Base-by-base conservation (phyloP, 2,329 filamentous ascomycete species). In the Septoria linicola region DNA sequence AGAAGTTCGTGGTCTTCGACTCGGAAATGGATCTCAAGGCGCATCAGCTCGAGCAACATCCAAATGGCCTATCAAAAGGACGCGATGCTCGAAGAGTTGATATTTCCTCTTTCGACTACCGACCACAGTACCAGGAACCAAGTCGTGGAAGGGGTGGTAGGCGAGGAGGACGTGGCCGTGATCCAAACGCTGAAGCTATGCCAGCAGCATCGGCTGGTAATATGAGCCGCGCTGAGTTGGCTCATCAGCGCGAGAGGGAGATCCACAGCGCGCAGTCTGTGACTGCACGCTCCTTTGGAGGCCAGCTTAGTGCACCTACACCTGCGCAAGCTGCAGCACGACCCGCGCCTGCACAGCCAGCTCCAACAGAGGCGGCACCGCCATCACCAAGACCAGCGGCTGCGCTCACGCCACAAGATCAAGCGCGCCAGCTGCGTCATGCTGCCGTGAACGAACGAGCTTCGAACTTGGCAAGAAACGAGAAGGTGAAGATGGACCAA, bases 1-100 rank as follows among this genome's bases (percentile, higher is more conserved):
- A 96, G 80, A 97, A 96, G 68, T 96, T 97, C 67, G 87, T 97
- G 23, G 93, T 97, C 0, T 99, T 99, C 62, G 89, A 89, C 49
- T 91, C 90, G 0, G 89, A 96, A 65, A 84, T 99, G 77, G 93
- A 99, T 64, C 74, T 99, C 40, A 95, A 97, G 69, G 93, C 87
- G 2, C 93, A 99, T 71, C 89, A 95, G 68, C 73, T 99, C 8
- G 85, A 87, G 61, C 81, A 85, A 47, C 93, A 99, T 66, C 89
- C 85, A 0, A 83, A 84, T 60, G 82, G 85, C 0, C 69, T 95
- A 19, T 89, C 89, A 7, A 96, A 95, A 64, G 87, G 92, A 60
- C 80, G 89, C 63, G 92, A 96, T 68, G 88, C 89, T 3, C 81
- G 91, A 43, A 74, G 86, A 19, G 91, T 99, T 4, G 88, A 97